Base-by-base conservation (phyloP, 1,139 yeast genomes). In the Suhomyces maxii region DNA sequence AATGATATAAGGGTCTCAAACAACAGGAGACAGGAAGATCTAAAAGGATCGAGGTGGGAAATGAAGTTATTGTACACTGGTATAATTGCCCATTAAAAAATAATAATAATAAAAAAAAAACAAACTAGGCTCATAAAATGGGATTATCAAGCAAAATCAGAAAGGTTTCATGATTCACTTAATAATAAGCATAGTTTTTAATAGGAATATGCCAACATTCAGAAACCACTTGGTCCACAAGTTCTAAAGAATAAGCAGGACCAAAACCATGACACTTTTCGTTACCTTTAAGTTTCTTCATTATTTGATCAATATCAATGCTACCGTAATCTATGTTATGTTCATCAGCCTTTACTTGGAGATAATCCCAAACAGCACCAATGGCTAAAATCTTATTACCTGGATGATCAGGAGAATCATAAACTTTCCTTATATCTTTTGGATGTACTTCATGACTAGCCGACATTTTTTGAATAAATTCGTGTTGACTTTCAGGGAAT, bases 261-360 rank as follows among this genome's bases (percentile, higher is more conserved):
- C 96, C 97, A 57, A 71, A 78, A 1, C 93, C 95, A 60, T 88
- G 95, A 58, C 96, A 89, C 39, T 70, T 74, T 59, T 88, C 95
- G 43, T 77, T 63, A 1, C 93, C 95, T 58, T 74, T 79, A 46
- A 89, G 70, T 37, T 64, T 66, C 18, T 65, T 60, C 83, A 88
- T 83, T 1, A 89, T 80, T 35, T 65, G 70, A 18, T 73, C 68
- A 41, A 86, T 71, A 61, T 87, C 89, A 42, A 84, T 64, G 10
- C 73, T 73, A 41, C 69, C 65, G 44, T 69, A 72, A 39, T 79
- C 79, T 49, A 80, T 77, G 41, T 65, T 65, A 36, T 60, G 61
- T 42, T 74, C 73, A 39, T 72, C 73, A n/a, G 73, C 71, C 50
- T 77, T 71, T 13, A 74, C 65, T 52, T 71, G 75, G 37, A 86